Evolutionary conservation across 257 asterid species (phyloP).

Genomic region (Striga asiatica): DNA sequence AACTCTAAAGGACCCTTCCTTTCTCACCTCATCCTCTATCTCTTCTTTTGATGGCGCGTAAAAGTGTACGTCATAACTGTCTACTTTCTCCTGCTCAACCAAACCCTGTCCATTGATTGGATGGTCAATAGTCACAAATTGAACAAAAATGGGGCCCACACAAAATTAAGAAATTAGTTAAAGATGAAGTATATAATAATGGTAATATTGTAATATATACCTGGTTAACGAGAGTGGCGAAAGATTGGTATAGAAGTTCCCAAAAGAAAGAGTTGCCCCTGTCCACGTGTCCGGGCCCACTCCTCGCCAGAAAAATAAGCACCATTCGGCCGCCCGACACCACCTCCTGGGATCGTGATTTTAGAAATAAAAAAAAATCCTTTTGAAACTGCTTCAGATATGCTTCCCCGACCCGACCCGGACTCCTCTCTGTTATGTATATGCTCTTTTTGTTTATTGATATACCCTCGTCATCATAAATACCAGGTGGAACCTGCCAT

Average conservation of each 20-base stretch:
- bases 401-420: conserved; percentile 36
- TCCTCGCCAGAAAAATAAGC: conserved; percentile 54
- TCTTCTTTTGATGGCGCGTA: conserved; percentile 75
- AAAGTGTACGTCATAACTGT: conserved; percentile 62
- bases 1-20: conserved; percentile 46
- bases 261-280: conserved; percentile 56
- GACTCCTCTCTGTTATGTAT: conserved; percentile 61
- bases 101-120: conserved; percentile 35
- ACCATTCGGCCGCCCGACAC: conserved; percentile 74
- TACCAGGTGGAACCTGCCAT: conserved; percentile 18
- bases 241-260: conserved; percentile 57
- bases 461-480: conserved; percentile 39
- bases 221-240: conserved; percentile 40
- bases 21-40: conserved; percentile 42
- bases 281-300: conserved; percentile 35
- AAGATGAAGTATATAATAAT: too few relatives aligned
- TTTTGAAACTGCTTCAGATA: conserved; percentile 49
- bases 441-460: conserved; percentile 58
- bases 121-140: too few relatives aligned
- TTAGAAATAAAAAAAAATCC: conserved; percentile 57
- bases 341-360: conserved; percentile 52
- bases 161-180: too few relatives aligned
- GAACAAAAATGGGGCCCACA: background rate
- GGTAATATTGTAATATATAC: conserved; percentile 15
- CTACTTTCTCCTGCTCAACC: conserved; percentile 44